A percentile compares a stretch with the other conserved stretches of the same genome.
phyloP scores from a whole-genome alignment of 148 eudicot genomes.

The Fagopyrum homotropicum region DNA sequence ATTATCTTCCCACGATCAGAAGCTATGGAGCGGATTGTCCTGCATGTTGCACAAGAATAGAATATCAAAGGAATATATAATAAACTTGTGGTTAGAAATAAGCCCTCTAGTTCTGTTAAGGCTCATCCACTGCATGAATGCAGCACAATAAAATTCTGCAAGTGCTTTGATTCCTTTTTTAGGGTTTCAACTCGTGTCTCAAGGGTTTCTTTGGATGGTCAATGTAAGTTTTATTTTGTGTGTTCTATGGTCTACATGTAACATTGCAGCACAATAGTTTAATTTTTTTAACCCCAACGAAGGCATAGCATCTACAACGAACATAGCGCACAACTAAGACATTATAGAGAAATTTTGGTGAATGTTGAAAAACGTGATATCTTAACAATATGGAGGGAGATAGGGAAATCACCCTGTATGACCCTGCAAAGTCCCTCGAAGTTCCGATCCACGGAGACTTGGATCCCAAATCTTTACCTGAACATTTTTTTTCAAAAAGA shows the following conservation, averaged over 20 bases:
- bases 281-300: no score
- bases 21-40: conserved; percentile 74
- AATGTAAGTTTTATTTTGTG: background rate
- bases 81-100: background rate
- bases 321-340: background rate
- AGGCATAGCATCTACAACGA: background rate
- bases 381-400: background rate
- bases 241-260: background rate
- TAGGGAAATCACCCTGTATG: conserved; percentile 65
- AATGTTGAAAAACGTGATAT: background rate
- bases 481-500: conserved; percentile 4
- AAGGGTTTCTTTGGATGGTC: no score
- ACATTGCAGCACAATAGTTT: background rate
- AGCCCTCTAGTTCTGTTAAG: background rate
- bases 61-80: conserved; percentile 3
- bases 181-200: background rate
- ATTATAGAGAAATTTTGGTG: background rate
- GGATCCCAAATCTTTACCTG: conserved; percentile 98
- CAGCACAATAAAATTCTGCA: background rate
- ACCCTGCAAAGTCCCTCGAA: conserved; percentile 85
- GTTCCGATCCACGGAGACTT: conserved; percentile 92
- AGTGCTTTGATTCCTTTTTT: background rate
- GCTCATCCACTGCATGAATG: background rate
- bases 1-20: conserved; percentile 89
- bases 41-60: conserved; percentile 18